Evolutionary conservation across 164 flowering plant genomes (phyloP), one percentile per base, ranked within the genome.

Genomic region (Platanus orientalis): DNA sequence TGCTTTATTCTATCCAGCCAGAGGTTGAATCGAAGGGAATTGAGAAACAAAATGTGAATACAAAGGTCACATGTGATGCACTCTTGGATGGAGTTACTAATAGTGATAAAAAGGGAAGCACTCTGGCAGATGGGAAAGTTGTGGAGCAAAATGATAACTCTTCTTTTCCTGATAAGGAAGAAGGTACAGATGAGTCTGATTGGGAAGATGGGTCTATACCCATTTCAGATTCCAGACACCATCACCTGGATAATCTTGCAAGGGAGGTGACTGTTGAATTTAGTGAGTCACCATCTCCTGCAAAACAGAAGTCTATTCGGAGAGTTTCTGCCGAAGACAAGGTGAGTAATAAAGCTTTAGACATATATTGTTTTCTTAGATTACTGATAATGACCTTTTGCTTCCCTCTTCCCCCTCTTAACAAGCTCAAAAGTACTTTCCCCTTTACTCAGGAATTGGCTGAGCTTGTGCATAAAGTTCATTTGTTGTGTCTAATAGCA

Each of bases 401-500:
- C 54, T 17, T n/a, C n/a, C n/a, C n/a, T 60, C 49, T 10, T 54
- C 36, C 55, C n/a, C 55, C 50, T 6, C 32, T 24, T 2, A 54
- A 23, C 11, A 54, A 20, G 25, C 28, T 14, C 13, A 51, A 28
- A 32, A 13, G 24, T 34, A 26, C 16, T 23, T 30, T 44, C 25
- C 1, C 23, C 9, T 64, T 60, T 52, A 56, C 42, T 19, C 83
- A 94, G 98, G 97, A 86, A 78, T 52, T 83, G 66, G 92, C 97
- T 50, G 96, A 89, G 77, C 81, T 84, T 45, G 91, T 85, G 64
- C 98, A 94, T 73, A 94, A 86, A 77, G 90, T 74, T 64, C 92
- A 94, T 81, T 76, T 94, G 70, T 86, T 94, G 58, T 90, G 98
- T 76, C 77, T 94, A 59, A 79, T 94, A 65, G 97, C 85, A 48